phyloP scores from a whole-genome alignment of 108 stramenopile species.

The Cyclotella baltica region DNA sequence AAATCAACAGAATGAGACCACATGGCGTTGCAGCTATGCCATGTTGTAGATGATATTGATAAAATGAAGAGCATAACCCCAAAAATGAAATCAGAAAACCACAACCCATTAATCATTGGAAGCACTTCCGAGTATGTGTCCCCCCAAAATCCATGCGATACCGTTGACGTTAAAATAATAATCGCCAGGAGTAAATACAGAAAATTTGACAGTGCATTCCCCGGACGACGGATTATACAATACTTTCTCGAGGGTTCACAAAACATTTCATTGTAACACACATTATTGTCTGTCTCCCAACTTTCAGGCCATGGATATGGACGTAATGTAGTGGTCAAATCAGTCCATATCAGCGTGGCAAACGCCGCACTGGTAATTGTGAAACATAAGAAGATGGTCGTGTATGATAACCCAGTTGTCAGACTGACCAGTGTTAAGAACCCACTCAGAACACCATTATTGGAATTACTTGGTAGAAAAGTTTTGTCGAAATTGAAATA shows the following conservation, averaged over 20 bases:
- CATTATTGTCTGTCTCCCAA: constrained; percentile 37
- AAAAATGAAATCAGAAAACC: constrained; percentile 38
- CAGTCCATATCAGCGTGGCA: constrained; percentile 20
- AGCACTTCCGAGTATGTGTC: not conserved
- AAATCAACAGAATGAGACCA: constrained; percentile 44
- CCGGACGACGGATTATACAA: constrained; percentile 40
- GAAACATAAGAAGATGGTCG: constrained; percentile 10
- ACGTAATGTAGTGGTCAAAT: constrained; percentile 1
- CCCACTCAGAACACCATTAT: not conserved
- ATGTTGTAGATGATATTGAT: constrained; percentile 39
- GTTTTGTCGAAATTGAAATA: constrained; percentile 28
- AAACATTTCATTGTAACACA: constrained; percentile 57
- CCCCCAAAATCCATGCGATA: constrained; percentile 2
- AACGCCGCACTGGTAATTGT: constrained; percentile 7
- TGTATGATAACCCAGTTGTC: constrained; percentile 23
- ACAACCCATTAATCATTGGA: constrained; percentile 8
- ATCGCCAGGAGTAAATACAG: constrained; percentile 40
- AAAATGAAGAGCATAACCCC: constrained; percentile 45
- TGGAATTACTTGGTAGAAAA: not conserved
- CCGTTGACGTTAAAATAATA: constrained; percentile 21
- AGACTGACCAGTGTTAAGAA: constrained; percentile 5
- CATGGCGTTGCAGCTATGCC: constrained; percentile 48
- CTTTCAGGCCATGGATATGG: constrained; percentile 29
- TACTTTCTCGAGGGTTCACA: constrained; percentile 37
- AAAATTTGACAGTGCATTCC: constrained; percentile 51